Evolutionary conservation across 2,329 filamentous ascomycete genomes (phyloP).

Genomic region (Sporothrix luriei): DNA sequence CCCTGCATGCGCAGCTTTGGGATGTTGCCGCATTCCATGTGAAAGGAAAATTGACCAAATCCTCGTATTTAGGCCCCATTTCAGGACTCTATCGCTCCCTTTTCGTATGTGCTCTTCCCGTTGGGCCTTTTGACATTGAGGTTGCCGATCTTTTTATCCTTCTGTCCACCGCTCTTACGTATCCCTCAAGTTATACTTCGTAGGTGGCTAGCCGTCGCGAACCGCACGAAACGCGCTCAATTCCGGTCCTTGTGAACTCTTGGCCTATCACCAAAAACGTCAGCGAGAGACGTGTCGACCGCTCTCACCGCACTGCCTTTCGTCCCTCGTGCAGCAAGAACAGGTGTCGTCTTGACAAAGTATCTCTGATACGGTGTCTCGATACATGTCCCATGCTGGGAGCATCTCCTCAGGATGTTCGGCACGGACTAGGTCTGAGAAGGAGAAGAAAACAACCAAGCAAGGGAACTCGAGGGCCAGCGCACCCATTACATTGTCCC

Average conservation of each 20-base stretch:
- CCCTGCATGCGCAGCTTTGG: not conserved
- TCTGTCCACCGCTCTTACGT: conserved; percentile 14
- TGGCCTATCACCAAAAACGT: not conserved
- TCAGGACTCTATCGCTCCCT: not conserved
- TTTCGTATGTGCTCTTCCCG: not conserved
- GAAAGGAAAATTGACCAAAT: not conserved
- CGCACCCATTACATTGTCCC: too few species aligned
- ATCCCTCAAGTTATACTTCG: too few species aligned
- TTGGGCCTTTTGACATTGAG: not conserved
- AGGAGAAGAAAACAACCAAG: too few species aligned
- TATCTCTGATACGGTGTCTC: not conserved
- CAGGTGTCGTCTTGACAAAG: not conserved
- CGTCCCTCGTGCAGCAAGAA: not conserved
- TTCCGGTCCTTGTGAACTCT: not conserved
- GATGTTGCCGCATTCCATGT: not conserved
- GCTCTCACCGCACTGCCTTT: not conserved
- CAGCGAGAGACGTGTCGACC: not conserved
- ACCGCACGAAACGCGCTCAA: conserved; percentile 2
- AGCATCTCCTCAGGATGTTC: not conserved
- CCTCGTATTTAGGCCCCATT: conserved; percentile 6
- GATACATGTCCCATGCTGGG: not conserved
- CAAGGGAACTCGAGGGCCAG: too few species aligned
- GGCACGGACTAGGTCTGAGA: too few species aligned
- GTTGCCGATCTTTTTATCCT: not conserved
- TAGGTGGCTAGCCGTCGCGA: too few species aligned